Base-by-base conservation (phyloP, 2,329 filamentous ascomycete species). In the Cercospora nicotianae region DNA sequence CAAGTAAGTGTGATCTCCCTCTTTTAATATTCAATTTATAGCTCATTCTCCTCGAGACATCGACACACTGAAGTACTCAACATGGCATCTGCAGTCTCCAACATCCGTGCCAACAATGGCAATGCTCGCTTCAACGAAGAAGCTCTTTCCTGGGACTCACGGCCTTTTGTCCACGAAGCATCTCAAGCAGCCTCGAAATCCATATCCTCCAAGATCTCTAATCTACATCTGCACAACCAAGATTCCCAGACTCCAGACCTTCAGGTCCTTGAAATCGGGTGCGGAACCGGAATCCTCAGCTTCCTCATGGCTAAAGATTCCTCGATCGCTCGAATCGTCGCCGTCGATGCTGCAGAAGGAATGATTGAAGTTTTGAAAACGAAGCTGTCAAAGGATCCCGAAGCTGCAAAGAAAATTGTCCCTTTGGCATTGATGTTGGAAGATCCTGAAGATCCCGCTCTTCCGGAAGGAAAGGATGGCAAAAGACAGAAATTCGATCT, bases 41-140 rank as follows among this genome's bases (percentile, higher is more conserved):
- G 36, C 36, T 5, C 16, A 8, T 39, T 5, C 36, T 39, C 6
- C 13, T 39, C 16, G 16, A 42, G 16, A 42, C 36, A 42, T 8
- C 36, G 36, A 42, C 28, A 36, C 28, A 13, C 26, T 12, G 8
- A 59, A 59, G 28, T 3, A 2, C 1, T n/a, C 55, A 59, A 23
- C 6, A 75, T 75, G 73, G 73, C 73, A 7, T 73, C 71, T 48
- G 73, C 73, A 36, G 70, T 73, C n/a, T 64, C 72, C 5, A 71
- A 75, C 51, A 61, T 74, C 13, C 67, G 67, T 4, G 60, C 65
- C 28, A 61, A 63, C 26, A 63, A 59, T 28, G 62, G 65, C 31
- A 74, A 75, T 30, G 66, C 64, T 10, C 69, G 72, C 51, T 75
- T 75, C 68, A 74, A 75, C 60, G 67, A 66, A 30, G 73, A 75